Base-by-base conservation (phyloP, 2,329 filamentous ascomycete genomes). In the Sporothrix variecibatus region DNA sequence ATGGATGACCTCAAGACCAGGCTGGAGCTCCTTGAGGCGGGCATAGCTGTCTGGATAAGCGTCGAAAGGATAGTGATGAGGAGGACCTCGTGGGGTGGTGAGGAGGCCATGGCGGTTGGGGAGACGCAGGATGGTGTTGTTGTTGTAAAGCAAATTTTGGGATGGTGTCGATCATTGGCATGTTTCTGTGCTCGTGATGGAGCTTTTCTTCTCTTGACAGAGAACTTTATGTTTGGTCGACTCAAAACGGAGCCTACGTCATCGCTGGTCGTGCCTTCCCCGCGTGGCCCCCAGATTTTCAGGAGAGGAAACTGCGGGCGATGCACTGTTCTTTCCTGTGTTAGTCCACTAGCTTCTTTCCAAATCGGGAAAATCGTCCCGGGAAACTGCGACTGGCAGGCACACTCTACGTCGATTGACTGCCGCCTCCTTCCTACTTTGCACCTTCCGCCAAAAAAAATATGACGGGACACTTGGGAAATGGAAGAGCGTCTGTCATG, bases 61-160 rank as follows among this genome's bases (percentile, higher is more conserved):
- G 4, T 68, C 53, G n/a, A 73, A 69, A 23, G 72, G 72, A 73
- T 69, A 20, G 72, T 70, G 34, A 73, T 26, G 12, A 73, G 72
- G 28, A 70, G 62, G 53, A 46, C 34, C 40, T 73, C 62, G n/a
- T 28, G 62, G 9, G 38, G 38, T 17, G 62, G 3, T 1, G 51
- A 1, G 15, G n/a, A 3, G 4, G 56, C 40, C 70, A 72, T 72
- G 38, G 1, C 58, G 23, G 11, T 38, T 17, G 23, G 62, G 20
- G 12, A 62, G 53, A 23, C n/a, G 51, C n/a, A 23, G 51, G 34
- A 8, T 3, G 8, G 34, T 12, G 53, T 28, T 31, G 26, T 34
- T 20, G 56, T 60, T 8, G 11, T 31, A 6, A 12, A 34, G 56
- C 28, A 34, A 20, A 26, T 1, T n/a, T 20, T 2, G 5, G 34